phyloP scores from a whole-genome alignment of 1,284 basidiomycete genomes.

The Austroboletus niveus region DNA sequence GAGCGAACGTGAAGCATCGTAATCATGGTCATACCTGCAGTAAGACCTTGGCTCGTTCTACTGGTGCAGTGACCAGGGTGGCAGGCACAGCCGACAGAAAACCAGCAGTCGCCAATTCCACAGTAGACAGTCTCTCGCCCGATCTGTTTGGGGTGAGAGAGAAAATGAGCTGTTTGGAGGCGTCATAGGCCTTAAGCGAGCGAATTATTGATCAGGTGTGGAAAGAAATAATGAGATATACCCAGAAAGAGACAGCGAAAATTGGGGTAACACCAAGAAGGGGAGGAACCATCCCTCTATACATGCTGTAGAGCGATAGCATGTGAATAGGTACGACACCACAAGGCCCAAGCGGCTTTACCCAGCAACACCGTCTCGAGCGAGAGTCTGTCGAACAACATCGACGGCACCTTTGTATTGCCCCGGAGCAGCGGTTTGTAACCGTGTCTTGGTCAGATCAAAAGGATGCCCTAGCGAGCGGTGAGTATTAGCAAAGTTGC shows the following conservation, averaged over 20 bases:
- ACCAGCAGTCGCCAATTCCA: slow-evolving; percentile 89
- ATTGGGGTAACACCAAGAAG: slow-evolving; percentile 97
- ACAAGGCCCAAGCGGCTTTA: slow-evolving; percentile 31
- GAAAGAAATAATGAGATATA: slow-evolving; percentile 31
- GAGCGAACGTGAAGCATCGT: slow-evolving; percentile 1
- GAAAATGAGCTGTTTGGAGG: slow-evolving; percentile 88
- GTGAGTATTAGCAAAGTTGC: slow-evolving; percentile 9
- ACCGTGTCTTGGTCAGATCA: slow-evolving; percentile 93
- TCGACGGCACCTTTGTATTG: slow-evolving; percentile 92
- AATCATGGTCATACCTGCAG: slow-evolving; percentile 62
- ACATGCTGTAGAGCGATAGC: slow-evolving; percentile 56
- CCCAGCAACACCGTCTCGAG: slow-evolving; percentile 89
- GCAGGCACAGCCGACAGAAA: slow-evolving; percentile 95
- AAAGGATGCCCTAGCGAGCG: slow-evolving; percentile 83
- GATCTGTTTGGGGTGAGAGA: slow-evolving; percentile 68
- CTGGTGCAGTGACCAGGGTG: slow-evolving; percentile 90
- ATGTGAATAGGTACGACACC: slow-evolving; percentile 5
- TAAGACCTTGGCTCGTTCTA: slow-evolving; percentile 96
- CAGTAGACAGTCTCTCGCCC: slow-evolving; percentile 63
- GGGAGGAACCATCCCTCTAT: slow-evolving; percentile 96
- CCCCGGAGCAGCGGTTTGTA: slow-evolving; percentile 92
- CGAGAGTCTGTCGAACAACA: slow-evolving; percentile 88
- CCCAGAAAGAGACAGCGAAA: slow-evolving; percentile 99
- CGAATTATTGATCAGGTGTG: slow-evolving; percentile 4
- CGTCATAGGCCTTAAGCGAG: slow-evolving; percentile 81